Evolutionary conservation across 257 asterid species (phyloP).

Genomic region (Capsicum rhomboideum): DNA sequence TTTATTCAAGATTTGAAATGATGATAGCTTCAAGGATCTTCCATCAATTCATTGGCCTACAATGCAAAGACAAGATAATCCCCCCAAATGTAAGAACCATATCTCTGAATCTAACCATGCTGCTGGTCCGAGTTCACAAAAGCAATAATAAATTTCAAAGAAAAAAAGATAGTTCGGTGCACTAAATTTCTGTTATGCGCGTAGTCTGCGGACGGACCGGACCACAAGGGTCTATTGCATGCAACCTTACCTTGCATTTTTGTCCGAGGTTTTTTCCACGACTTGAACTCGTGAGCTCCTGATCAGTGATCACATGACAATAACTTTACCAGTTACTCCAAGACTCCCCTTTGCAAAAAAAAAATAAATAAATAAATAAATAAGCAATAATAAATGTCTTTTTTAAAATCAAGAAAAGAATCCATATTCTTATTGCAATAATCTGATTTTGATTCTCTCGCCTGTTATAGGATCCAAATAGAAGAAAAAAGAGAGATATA

Average conservation of each 20-base stretch:
- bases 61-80: slow-evolving; percentile 36
- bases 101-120: slow-evolving; percentile 33
- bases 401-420: slow-evolving; percentile 6
- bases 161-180: too few relatives aligned
- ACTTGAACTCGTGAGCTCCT: too few relatives aligned
- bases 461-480: too few relatives aligned
- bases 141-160: neutral
- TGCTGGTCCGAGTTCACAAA: slow-evolving; percentile 22
- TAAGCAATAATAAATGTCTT: slow-evolving; percentile 1
- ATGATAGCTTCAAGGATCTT: slow-evolving; percentile 9
- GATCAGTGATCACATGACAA: too few relatives aligned
- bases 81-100: slow-evolving; percentile 21
- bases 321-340: too few relatives aligned
- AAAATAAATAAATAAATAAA: too few relatives aligned
- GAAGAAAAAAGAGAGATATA: neutral
- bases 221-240: too few relatives aligned
- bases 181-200: too few relatives aligned
- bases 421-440: neutral
- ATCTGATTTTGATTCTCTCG: slow-evolving; percentile 7
- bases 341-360: too few relatives aligned
- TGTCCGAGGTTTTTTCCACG: too few relatives aligned
- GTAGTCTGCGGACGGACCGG: too few relatives aligned
- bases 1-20: slow-evolving; percentile 16
- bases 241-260: too few relatives aligned
- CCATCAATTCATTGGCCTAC: slow-evolving; percentile 6